Conservation (phyloP, 495 filamentous ascomycete genomes). For the Podospora pseudopauciseta region DNA sequence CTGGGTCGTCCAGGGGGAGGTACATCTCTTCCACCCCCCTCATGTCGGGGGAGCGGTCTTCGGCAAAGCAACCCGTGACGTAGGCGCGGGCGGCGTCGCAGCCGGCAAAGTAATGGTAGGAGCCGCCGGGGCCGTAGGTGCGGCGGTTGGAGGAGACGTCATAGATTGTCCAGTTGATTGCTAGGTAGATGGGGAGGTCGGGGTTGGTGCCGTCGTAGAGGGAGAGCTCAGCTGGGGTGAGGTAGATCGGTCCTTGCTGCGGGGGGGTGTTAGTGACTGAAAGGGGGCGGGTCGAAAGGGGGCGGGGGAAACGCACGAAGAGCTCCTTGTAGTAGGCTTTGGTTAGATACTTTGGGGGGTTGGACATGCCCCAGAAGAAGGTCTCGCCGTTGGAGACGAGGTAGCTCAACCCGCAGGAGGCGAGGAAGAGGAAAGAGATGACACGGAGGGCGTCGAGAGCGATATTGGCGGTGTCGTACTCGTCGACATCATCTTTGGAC, state of each 20-base stretch:
- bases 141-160: conserved; percentile 74
- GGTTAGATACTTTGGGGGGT: conserved; percentile 66
- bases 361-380: conserved; percentile 50
- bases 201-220: conserved; percentile 76
- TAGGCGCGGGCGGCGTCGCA: conserved; percentile 84
- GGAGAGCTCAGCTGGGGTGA: conserved; percentile 70
- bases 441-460: conserved; percentile 74
- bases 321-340: conserved; percentile 59
- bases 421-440: conserved; percentile 62
- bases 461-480: conserved; percentile 35
- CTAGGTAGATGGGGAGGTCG: conserved; percentile 77
- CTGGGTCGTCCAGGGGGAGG: conserved; percentile 67
- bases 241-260: conserved; percentile 43
- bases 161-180: conserved; percentile 90
- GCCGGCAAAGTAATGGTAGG: conserved; percentile 84
- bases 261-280: neutral
- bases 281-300: neutral
- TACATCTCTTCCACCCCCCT: conserved; percentile 87
- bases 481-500: conserved; percentile 38
- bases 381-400: conserved; percentile 70
- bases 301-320: conserved; percentile 46
- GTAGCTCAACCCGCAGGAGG: conserved; percentile 70
- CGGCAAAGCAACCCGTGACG: conserved; percentile 93
- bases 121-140: conserved; percentile 86
- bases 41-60: conserved; percentile 78